Evolutionary conservation across 2,329 filamentous ascomycete genomes (phyloP).

Genomic region (Diaporthe helianthi): DNA sequence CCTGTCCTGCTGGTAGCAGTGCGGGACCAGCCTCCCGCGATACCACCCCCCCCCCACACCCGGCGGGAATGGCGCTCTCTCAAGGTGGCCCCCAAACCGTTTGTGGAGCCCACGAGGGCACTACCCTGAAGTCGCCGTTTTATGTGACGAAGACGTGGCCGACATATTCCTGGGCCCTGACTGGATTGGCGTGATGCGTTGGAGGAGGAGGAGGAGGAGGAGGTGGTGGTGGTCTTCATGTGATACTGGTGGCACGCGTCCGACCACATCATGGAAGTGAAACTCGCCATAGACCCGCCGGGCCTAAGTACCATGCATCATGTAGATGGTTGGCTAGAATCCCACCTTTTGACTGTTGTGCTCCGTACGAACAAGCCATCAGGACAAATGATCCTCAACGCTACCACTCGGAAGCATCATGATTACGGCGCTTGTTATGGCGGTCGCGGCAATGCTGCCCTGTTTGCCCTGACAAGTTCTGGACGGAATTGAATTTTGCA

Average conservation of each 20-base stretch:
- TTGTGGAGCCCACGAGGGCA: conserved; percentile 18
- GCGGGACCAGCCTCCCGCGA: conserved; percentile 23
- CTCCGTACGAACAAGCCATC: neutral
- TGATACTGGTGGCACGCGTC: conserved; percentile 16
- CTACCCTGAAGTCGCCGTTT: conserved; percentile 29
- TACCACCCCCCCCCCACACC: too few relatives aligned
- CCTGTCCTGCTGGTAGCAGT: conserved; percentile 21
- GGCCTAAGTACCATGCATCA: neutral
- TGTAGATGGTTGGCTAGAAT: neutral
- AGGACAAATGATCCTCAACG: neutral
- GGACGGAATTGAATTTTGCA: neutral
- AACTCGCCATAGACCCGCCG: conserved; percentile 17
- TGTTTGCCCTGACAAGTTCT: neutral
- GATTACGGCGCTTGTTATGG: conserved; percentile 15
- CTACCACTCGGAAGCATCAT: neutral
- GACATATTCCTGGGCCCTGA: conserved; percentile 1
- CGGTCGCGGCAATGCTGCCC: conserved; percentile 8
- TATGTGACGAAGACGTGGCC: conserved; percentile 20
- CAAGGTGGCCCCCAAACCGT: neutral
- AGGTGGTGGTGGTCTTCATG: conserved; percentile 8
- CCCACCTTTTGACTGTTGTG: conserved; percentile 7
- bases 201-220: too few relatives aligned
- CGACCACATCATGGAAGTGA: neutral
- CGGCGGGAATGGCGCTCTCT: conserved; percentile 15
- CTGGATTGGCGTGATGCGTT: neutral